A percentile compares a stretch with the other conserved stretches of the same genome.
These are phyloP conservation scores for Acrocalymma vagum DNA, from an alignment of 2,329 filamentous ascomycete species.

Conservation along the genomic window DNA sequence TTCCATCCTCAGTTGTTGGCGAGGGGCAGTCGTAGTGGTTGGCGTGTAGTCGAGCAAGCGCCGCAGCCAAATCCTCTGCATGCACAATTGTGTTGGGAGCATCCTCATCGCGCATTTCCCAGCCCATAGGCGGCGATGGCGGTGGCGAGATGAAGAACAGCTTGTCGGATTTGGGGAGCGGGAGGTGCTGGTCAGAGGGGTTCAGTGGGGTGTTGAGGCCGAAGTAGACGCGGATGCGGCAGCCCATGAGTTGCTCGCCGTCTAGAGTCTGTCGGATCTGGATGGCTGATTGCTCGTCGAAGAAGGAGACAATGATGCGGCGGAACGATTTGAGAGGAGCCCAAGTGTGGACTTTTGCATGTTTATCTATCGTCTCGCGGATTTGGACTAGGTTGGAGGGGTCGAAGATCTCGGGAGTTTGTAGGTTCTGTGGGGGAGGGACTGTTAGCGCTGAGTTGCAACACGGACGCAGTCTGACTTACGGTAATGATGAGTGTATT, in stretches of 20 bases:
- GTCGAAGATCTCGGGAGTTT: conserved; percentile 76
- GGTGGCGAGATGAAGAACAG: conserved; percentile 74
- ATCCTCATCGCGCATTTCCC: conserved; percentile 70
- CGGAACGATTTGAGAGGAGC: conserved; percentile 83
- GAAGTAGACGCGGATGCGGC: conserved; percentile 53
- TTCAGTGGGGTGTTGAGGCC: conserved; percentile 49
- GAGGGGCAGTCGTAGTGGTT: conserved; percentile 32
- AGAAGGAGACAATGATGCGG: conserved; percentile 83
- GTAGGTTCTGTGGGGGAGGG: conserved; percentile 65
- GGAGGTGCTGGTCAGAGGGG: conserved; percentile 48
- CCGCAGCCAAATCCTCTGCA: conserved; percentile 66
- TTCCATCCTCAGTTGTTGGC: conserved; percentile 35
- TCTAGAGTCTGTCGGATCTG: conserved; percentile 77
- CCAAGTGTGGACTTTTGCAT: conserved; percentile 79
- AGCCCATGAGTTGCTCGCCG: conserved; percentile 76
- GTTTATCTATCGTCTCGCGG: conserved; percentile 72
- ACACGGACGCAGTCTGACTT: conserved; percentile 19
- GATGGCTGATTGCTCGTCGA: conserved; percentile 73
- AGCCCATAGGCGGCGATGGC: conserved; percentile 70
- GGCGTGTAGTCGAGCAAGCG: conserved; percentile 62
- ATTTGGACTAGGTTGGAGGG: conserved; percentile 78
- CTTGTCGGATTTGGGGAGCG: conserved; percentile 64
- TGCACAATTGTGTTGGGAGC: conserved; percentile 73
- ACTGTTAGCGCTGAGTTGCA: conserved; percentile 21
- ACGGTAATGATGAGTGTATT: conserved; percentile 85